Conservation (phyloP, 331 rosid species). For the Dryas integrifolia region DNA sequence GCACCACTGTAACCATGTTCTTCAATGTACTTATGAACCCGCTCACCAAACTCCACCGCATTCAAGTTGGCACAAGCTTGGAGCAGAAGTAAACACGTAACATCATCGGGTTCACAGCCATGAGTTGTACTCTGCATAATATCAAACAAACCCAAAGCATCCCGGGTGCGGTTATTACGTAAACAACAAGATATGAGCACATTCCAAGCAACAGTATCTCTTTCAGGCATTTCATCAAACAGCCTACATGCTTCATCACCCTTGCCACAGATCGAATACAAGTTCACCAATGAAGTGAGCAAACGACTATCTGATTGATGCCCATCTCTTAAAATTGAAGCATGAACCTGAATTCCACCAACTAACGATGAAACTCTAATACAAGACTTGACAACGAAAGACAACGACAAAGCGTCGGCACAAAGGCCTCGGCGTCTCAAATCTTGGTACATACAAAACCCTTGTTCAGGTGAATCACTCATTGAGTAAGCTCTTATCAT, state of each 20-base stretch:
- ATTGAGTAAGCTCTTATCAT: constrained; percentile 62
- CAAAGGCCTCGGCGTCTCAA: constrained; percentile 46
- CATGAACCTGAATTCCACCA: constrained; percentile 71
- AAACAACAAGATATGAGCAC: constrained; percentile 71
- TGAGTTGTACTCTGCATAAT: constrained; percentile 50
- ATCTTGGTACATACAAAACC: constrained; percentile 50
- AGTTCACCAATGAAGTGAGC: constrained; percentile 62
- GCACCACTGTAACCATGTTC: constrained; percentile 49
- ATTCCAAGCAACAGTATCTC: constrained; percentile 82
- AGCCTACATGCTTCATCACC: constrained; percentile 54
- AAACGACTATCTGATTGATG: constrained; percentile 53
- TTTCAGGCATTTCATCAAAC: constrained; percentile 67
- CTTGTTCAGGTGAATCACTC: constrained; percentile 52
- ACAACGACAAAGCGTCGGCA: constrained; percentile 52
- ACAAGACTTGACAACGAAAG: constrained; percentile 64
- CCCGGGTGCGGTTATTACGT: constrained; percentile 59
- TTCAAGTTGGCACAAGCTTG: constrained; percentile 79
- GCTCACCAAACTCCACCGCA: constrained; percentile 72
- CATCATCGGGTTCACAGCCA: constrained; percentile 64
- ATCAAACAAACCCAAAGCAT: constrained; percentile 67
- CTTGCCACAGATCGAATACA: constrained; percentile 56
- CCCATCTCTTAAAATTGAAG: constrained; percentile 62
- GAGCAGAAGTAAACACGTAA: constrained; percentile 75
- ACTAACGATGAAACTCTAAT: constrained; percentile 36
- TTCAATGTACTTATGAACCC: constrained; percentile 50